A percentile compares a stretch with the other conserved stretches of the same genome.
These are phyloP conservation scores for Podospora appendiculata DNA, from an alignment of 495 filamentous ascomycete species.

Conservation along the genomic window DNA sequence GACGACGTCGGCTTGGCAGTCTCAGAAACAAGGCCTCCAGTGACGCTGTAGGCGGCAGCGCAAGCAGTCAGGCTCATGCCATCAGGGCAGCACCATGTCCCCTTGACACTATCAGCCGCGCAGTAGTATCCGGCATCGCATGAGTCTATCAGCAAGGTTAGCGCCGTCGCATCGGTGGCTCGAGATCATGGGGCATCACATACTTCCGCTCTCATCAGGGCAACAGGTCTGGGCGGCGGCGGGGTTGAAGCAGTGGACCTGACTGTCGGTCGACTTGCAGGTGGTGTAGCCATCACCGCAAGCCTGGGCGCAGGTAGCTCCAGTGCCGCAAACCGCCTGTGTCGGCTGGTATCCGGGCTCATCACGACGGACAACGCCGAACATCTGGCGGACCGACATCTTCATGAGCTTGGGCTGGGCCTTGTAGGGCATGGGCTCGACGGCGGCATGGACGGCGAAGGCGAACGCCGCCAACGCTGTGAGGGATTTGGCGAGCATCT, in stretches of 20 bases:
- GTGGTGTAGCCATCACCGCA: conserved; percentile 36
- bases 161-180: background rate
- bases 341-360: conserved; percentile 33
- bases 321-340: conserved; percentile 30
- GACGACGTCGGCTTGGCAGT: conserved; percentile 17
- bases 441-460: conserved; percentile 28
- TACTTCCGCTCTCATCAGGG: conserved; percentile 35
- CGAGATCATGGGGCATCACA: conserved; percentile 7
- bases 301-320: conserved; percentile 38
- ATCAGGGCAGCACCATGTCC: conserved; percentile 42
- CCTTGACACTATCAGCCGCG: conserved; percentile 25
- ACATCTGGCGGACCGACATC: conserved; percentile 31
- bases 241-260: conserved; percentile 39
- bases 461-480: conserved; percentile 32
- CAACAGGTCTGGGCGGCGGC: conserved; percentile 36
- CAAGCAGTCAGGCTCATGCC: conserved; percentile 32
- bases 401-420: conserved; percentile 20
- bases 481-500: conserved; percentile 32
- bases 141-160: conserved; percentile 24
- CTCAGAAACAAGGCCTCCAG: conserved; percentile 31
- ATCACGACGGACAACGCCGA: conserved; percentile 32
- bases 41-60: conserved; percentile 30
- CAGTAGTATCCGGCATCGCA: conserved; percentile 43
- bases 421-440: conserved; percentile 37
- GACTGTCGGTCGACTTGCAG: conserved; percentile 30